A percentile compares a stretch with the other conserved stretches of the same genome.
phyloP scores from a whole-genome alignment of 768 basidiomycete species.

The Steccherinum ochraceum region DNA sequence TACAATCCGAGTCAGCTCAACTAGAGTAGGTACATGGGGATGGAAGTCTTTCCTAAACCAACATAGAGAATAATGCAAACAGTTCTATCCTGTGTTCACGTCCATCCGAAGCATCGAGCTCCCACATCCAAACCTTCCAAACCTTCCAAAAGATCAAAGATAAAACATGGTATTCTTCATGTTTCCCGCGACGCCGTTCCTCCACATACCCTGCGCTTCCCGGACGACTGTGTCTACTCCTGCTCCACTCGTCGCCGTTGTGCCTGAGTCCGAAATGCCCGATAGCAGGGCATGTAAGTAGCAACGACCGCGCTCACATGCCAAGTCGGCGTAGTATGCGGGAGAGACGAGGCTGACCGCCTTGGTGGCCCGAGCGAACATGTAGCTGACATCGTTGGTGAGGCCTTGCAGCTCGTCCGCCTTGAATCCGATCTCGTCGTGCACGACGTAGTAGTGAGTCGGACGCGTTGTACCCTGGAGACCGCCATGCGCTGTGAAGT shows the following conservation, averaged over 20 bases:
- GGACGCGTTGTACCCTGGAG: constrained; percentile 43
- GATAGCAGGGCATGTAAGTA: constrained; percentile 44
- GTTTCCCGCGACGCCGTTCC: constrained; percentile 41
- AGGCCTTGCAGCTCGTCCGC: constrained; percentile 48
- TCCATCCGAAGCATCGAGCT: too few relatives aligned
- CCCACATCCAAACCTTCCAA: too few relatives aligned
- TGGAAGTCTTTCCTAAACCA: too few relatives aligned
- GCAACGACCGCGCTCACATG: constrained; percentile 48
- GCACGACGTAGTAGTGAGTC: constrained; percentile 50
- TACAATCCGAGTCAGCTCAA: too few relatives aligned
- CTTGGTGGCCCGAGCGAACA: constrained; percentile 56
- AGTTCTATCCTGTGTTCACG: too few relatives aligned
- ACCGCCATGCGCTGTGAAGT: constrained; percentile 33
- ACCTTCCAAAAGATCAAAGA: too few relatives aligned
- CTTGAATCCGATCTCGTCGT: constrained; percentile 44
- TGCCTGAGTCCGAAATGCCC: constrained; percentile 28
- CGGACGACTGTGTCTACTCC: constrained; percentile 42
- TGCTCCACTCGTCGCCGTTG: constrained; percentile 28
- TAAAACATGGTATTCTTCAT: constrained; percentile 77
- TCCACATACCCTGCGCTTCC: constrained; percentile 55
- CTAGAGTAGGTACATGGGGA: too few relatives aligned
- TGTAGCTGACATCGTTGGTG: constrained; percentile 49
- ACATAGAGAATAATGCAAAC: too few relatives aligned
- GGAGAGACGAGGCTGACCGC: constrained; percentile 40
- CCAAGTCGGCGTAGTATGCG: constrained; percentile 42